Percentiles rank a stretch among this genome's conserved stretches.
phyloP scores from a whole-genome alignment of 2,329 filamentous ascomycete species.

The Hypoxylon sp. region DNA sequence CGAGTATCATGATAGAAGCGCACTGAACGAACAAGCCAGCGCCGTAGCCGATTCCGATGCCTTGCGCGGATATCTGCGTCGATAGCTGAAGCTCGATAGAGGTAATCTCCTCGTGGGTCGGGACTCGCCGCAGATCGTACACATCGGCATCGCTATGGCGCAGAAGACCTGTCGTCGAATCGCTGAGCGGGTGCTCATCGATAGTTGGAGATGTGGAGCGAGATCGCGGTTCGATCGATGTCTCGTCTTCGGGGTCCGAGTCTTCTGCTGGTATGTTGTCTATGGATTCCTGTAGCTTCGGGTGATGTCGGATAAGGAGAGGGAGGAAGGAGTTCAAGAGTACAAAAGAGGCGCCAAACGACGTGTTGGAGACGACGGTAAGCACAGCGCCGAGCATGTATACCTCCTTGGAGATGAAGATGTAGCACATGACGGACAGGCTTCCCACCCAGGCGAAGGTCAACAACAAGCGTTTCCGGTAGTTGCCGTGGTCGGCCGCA shows the following conservation, averaged over 20 bases:
- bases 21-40: slow-evolving; percentile 87
- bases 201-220: slow-evolving; percentile 47
- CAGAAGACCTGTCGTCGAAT: slow-evolving; percentile 59
- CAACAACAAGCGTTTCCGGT: slow-evolving; percentile 87
- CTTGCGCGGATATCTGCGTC: slow-evolving; percentile 88
- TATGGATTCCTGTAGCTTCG: slow-evolving; percentile 51
- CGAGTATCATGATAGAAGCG: slow-evolving; percentile 78
- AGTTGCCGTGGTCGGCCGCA: slow-evolving; percentile 91
- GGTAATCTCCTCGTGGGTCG: slow-evolving; percentile 61
- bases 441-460: slow-evolving; percentile 86
- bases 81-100: slow-evolving; percentile 78
- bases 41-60: slow-evolving; percentile 92
- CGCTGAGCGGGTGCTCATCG: slow-evolving; percentile 44
- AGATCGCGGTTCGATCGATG: slow-evolving; percentile 48
- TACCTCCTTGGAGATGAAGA: slow-evolving; percentile 75
- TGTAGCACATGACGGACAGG: slow-evolving; percentile 84
- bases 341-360: slow-evolving; percentile 94
- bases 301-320: slow-evolving; percentile 86
- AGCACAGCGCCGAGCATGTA: slow-evolving; percentile 85
- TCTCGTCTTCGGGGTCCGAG: slow-evolving; percentile 24
- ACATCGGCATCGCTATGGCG: slow-evolving; percentile 44
- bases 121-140: slow-evolving; percentile 48
- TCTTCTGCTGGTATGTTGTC: slow-evolving; percentile 34
- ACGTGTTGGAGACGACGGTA: slow-evolving; percentile 90
- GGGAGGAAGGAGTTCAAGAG: slow-evolving; percentile 95